Evolutionary conservation across 345 rosid genomes (phyloP), one percentile per base, ranked within the genome.

Genomic region (Trapa bicornis): DNA sequence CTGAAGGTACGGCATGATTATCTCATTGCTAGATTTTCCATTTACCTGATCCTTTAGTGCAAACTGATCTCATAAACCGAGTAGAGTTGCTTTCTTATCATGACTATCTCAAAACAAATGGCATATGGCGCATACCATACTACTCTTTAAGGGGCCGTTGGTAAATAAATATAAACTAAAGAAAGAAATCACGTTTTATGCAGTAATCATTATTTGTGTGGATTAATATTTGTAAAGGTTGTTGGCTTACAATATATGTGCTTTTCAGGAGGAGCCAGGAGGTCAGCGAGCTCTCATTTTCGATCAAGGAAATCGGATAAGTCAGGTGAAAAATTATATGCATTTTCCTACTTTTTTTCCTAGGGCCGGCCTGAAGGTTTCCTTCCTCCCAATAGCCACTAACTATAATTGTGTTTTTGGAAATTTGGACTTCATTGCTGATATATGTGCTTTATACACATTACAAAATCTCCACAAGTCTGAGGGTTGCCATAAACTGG

Each of bases 201-300:
- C 60, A 54, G 43, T n/a, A n/a, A 50, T 50, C 54, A 50, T 54
- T 22, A 8, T n/a, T 4, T 54, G 32, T 17, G 7, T 22, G 8
- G 60, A 64, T 39, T 16, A 17, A 6, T 38, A 22, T 39, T 64
- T 35, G 16, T 7, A 32, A 36, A 32, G 48, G 58, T 66, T 66
- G 42, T 42, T 47, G 22, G 4, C 15, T 47, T 67, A 53, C 57
- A 35, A 39, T 50, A 45, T 35, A 57, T 64, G 41, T n/a, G 22
- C 64, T 57, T 75, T 67, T 69, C 87, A 93, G 98, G 98, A 88
- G 81, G 97, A 90, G 74, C 98, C 97, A 9, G 97, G 97, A 2
- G 98, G 98, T 16, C 98, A 93, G 76, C 89, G 92, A 56, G 97
- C 98, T 62, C 92, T 93, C 50, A 84, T 94, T 78, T 94, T 90